Evolutionary conservation across 805 yeast genomes (phyloP), one percentile per base, ranked within the genome.

Genomic region (Cyberlindnera sargentensis): DNA sequence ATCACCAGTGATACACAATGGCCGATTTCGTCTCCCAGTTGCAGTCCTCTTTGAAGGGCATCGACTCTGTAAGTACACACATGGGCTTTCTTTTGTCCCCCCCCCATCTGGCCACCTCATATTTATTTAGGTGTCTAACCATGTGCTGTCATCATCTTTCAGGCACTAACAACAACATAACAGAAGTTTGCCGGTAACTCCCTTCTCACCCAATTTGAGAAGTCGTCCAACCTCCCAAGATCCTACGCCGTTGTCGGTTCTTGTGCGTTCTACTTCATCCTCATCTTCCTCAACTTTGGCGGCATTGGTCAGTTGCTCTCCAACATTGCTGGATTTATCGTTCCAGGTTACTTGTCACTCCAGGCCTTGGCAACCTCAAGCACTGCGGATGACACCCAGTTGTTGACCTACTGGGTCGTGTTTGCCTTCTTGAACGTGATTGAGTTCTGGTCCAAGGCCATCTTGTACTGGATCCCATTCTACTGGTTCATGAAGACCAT

Each of bases 401-500:
- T 86, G 62, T 76, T 93, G 60, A 86, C 97, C 10, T 93, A 93
- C 73, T 93, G 99, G 99, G 96, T 93, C 46, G 95, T 93, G n/a
- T 93, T 86, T 62, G 95, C 96, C 11, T 80, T 82, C 56, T 78
- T 93, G 70, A 87, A 82, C 64, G 90, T 93, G 42, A 63, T 88
- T 58, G 99, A 93, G 71, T 93, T 88, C 76, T 93, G 97, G 98
- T 82, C 96, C 43, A 78, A 80, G 59, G 84, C 96, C 32, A 83
- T 93, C 57, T 73, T 91, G 47, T 89, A 89, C 76, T 87, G 96
- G 95, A 68, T 93, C 53, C 99, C 99, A 59, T 89, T 93, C 63
- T 93, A 93, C 76, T 93, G 90, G 80, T 78, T 93, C 60, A 74
- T 93, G 72, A 93, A 93, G 79, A 86, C 96, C 41, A 55, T 87